These are phyloP conservation scores for Aureobasidium musti DNA, from an alignment of 2,329 filamentous ascomycete genomes.

Conservation along the genomic window DNA sequence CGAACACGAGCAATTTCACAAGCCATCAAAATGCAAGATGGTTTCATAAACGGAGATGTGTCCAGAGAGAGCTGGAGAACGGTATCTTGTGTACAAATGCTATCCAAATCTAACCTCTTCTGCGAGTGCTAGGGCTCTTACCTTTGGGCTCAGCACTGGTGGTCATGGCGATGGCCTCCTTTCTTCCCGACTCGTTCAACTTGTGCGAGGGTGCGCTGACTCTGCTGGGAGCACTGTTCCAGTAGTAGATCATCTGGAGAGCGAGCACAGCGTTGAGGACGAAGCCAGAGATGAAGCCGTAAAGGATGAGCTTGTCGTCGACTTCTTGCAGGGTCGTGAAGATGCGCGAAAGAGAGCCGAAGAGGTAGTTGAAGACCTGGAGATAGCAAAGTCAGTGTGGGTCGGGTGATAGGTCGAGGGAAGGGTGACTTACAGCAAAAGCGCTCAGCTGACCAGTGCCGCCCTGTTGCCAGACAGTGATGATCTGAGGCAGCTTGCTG, in stretches of 20 bases:
- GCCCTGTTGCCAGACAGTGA: conserved; percentile 79
- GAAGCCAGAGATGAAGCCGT: conserved; percentile 90
- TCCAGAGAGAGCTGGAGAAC: background rate
- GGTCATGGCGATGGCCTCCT: conserved; percentile 37
- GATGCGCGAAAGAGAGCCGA: conserved; percentile 88
- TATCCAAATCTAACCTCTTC: conserved; percentile 49
- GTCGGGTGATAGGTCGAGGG: background rate
- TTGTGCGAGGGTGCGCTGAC: conserved; percentile 43
- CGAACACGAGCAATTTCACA: background rate
- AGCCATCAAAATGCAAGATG: no score
- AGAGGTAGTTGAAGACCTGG: conserved; percentile 97
- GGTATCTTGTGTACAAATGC: background rate
- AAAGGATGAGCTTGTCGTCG: conserved; percentile 92
- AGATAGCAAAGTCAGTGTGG: background rate
- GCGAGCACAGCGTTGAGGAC: conserved; percentile 85
- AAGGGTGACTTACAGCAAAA: conserved; percentile 75
- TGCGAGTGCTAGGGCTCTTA: conserved; percentile 58
- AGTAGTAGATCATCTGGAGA: conserved; percentile 92
- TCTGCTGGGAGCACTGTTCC: conserved; percentile 64
- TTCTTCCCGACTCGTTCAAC: conserved; percentile 44
- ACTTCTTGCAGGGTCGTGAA: conserved; percentile 98
- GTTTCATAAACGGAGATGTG: no score
- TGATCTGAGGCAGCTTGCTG: conserved; percentile 92
- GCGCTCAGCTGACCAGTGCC: conserved; percentile 94
- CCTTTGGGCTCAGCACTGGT: conserved; percentile 43